phyloP scores from a whole-genome alignment of 176 grass and related monocot genomes.

The Ensete glaucum region DNA sequence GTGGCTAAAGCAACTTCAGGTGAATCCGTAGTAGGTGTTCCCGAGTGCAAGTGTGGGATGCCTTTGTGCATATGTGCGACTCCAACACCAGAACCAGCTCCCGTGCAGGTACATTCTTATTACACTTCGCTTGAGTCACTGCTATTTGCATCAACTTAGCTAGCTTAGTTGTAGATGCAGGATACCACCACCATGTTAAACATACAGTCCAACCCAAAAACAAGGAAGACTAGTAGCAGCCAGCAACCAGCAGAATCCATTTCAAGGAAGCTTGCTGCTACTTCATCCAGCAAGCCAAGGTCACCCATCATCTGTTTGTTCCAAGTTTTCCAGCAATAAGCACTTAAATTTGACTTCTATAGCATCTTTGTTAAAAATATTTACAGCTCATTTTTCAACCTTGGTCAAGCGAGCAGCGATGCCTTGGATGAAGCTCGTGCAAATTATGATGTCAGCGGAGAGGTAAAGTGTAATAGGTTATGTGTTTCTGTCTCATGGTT shows the following conservation, averaged over 20 bases:
- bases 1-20: constrained; percentile 17
- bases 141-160: not conserved
- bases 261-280: constrained; percentile 46
- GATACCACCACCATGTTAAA: constrained; percentile 32
- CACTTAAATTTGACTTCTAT: not conserved
- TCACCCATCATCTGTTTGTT: constrained; percentile 17
- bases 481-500: not conserved
- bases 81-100: constrained; percentile 50
- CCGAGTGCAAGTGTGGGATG: constrained; percentile 95
- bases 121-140: not conserved
- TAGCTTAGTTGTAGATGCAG: constrained; percentile 23
- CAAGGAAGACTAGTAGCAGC: constrained; percentile 52
- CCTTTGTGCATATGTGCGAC: constrained; percentile 96
- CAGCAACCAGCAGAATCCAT: constrained; percentile 33
- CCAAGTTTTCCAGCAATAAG: not conserved
- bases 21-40: constrained; percentile 19
- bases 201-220: constrained; percentile 41
- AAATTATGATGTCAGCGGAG: constrained; percentile 76
- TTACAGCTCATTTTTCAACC: constrained; percentile 74
- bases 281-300: constrained; percentile 81
- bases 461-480: constrained; percentile 39
- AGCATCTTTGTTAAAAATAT: not conserved
- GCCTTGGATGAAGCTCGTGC: constrained; percentile 33
- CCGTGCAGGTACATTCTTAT: constrained; percentile 35
- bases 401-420: constrained; percentile 53